Percentiles rank a stretch among this genome's conserved stretches.
Evolutionary conservation across 176 grass and related monocot genomes (phyloP).

Genomic region (Oryza punctata): DNA sequence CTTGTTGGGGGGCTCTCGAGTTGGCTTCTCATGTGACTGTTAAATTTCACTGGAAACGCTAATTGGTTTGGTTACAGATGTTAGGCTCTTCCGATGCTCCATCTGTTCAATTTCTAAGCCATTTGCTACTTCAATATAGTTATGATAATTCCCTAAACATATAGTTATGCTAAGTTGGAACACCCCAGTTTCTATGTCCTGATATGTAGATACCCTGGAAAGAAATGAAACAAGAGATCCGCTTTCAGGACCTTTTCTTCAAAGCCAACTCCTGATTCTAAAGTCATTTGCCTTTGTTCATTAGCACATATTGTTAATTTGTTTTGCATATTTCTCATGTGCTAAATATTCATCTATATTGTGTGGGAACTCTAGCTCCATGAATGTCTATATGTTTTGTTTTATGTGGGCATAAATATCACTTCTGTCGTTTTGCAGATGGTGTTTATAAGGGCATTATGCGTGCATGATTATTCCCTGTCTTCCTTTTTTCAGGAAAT

Average conservation of each 20-base stretch:
- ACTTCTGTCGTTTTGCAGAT: neutral
- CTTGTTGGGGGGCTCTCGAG: neutral
- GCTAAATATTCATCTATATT: neutral
- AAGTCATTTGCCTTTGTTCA: conserved; percentile 6
- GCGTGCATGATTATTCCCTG: neutral
- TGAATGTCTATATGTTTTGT: conserved; percentile 3
- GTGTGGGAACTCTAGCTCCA: conserved; percentile 13
- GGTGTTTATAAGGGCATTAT: conserved; percentile 17
- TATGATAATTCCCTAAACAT: neutral
- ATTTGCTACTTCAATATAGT: neutral
- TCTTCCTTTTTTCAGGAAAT: conserved; percentile 48
- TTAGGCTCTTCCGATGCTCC: conserved; percentile 17
- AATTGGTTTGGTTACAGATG: neutral
- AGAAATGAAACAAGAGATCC: conserved; percentile 4
- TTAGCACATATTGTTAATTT: neutral
- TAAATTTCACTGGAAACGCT: conserved; percentile 1
- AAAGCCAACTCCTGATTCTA: neutral
- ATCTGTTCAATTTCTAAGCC: neutral
- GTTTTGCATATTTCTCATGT: neutral
- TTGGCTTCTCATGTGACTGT: neutral
- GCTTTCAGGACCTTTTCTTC: neutral
- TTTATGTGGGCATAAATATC: neutral
- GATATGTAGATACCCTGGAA: neutral
- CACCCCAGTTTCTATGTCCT: conserved; percentile 15
- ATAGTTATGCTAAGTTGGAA: neutral